Conservation (phyloP, 2,329 filamentous ascomycete species). For the Coniochaeta hoffmannii region DNA sequence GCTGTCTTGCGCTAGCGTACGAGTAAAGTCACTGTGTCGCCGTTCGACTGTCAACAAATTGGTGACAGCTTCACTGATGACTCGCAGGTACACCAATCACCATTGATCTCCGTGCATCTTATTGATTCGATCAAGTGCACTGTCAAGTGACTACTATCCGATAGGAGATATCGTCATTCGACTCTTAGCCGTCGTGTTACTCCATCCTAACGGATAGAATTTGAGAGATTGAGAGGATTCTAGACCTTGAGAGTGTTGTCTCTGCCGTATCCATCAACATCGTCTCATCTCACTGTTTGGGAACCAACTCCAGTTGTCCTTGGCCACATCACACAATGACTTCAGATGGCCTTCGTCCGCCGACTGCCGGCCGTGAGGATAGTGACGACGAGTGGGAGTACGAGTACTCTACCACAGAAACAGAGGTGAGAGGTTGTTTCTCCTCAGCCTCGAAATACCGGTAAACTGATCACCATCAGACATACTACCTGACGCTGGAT, state of each 20-base stretch:
- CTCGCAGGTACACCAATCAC: neutral
- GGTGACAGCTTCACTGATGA: neutral
- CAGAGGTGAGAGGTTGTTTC: conserved; percentile 36
- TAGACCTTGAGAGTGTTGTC: too few species aligned
- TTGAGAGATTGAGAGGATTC: neutral
- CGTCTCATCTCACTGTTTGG: neutral
- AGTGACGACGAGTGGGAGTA: conserved; percentile 60
- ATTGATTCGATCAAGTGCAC: neutral
- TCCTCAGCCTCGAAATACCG: neutral
- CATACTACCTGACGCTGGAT: conserved; percentile 57
- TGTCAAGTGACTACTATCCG: neutral
- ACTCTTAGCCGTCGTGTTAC: neutral
- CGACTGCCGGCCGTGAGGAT: conserved; percentile 21
- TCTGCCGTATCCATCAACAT: neutral
- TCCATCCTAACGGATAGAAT: neutral
- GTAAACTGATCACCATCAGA: conserved; percentile 30
- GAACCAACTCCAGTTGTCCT: neutral
- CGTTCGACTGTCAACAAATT: conserved; percentile 19
- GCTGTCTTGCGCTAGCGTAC: too few species aligned
- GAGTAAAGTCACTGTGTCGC: conserved; percentile 16
- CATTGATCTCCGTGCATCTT: neutral
- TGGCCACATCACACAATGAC: neutral
- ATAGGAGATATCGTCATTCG: neutral
- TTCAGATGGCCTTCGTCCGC: neutral
- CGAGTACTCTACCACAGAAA: conserved; percentile 57